Conservation (phyloP, 2,329 filamentous ascomycete species). For the Cladophialophora carrionii region DNA sequence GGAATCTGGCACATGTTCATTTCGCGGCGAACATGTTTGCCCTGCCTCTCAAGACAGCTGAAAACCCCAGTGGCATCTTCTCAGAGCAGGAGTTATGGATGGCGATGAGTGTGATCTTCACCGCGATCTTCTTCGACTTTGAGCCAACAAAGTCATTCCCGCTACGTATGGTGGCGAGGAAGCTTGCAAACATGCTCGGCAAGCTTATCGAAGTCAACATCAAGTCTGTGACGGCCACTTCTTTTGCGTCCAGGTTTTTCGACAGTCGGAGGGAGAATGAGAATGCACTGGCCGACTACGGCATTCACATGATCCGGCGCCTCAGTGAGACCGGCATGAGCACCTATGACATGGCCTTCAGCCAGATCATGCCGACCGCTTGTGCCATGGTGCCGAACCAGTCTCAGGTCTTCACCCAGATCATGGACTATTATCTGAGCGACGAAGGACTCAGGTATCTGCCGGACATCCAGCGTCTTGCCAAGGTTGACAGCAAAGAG, state of each 20-base stretch:
- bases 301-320: constrained; percentile 66
- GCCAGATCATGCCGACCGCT: constrained; percentile 69
- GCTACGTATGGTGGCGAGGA: constrained; percentile 61
- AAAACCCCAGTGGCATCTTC: constrained; percentile 57
- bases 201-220: constrained; percentile 66
- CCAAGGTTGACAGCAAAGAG: constrained; percentile 59
- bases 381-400: constrained; percentile 71
- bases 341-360: constrained; percentile 69
- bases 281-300: constrained; percentile 65
- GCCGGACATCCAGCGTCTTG: constrained; percentile 63
- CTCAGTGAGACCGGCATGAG: constrained; percentile 66
- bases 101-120: constrained; percentile 67
- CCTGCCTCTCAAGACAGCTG: constrained; percentile 59
- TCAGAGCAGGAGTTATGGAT: constrained; percentile 62
- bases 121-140: constrained; percentile 66
- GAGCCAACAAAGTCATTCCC: constrained; percentile 70
- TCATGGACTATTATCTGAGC: constrained; percentile 72
- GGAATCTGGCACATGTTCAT: constrained; percentile 59
- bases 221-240: constrained; percentile 61
- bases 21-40: constrained; percentile 60
- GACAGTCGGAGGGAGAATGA: constrained; percentile 56
- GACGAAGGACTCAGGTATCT: constrained; percentile 60
- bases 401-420: constrained; percentile 71
- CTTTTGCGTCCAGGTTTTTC: constrained; percentile 58
- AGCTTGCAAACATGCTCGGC: constrained; percentile 63